Base-by-base conservation (phyloP, 139 green algal genomes). In the Picochlorum sp. region DNA sequence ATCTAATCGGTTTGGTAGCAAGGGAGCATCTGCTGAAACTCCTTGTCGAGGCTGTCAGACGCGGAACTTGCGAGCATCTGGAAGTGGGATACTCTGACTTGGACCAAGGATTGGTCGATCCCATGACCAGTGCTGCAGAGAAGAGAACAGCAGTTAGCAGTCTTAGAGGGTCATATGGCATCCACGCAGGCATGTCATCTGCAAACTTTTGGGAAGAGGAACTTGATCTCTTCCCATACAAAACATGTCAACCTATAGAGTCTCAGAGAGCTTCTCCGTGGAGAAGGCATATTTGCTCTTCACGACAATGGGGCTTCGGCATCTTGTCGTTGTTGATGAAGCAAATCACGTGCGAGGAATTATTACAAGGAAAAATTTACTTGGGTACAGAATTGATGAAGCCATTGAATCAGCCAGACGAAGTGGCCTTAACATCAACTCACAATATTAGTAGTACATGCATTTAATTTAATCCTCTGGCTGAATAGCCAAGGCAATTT, bases 221-320 rank as follows among this genome's bases (percentile, higher is more conserved):
- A 4, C 62, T 95, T n/a, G 86, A 95, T 73, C 72, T 92, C 24
- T 71, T 67, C 13, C 81, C 81, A 7, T 93, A 95, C 72, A 79
- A 65, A 91, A 95, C 79, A 85, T 77, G 3, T 84, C 74, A 45
- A 70, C 80, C 1, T 67, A 81, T 49, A 75, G 77, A 44, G 80
- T 90, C 61, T 75, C 74, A 8, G 82, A 89, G 66, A 73, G 47
- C n/a, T 90, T 92, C 66, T 84, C 74, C 9, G 45, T 95, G 28
- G 83, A 91, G 72, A 79, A 88, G 34, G 75, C 86, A 3, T 94
- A 96, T 74, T 74, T 89, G 30, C 63, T 96, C 32, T 94, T 96
- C 65, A 63, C 70, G 16, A 90, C 79, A 56, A 86, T 94, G 72
- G 87, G 87, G 28, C 65, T 93, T 68, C 67, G 88, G 1, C 88